A percentile compares a stretch with the other conserved stretches of the same genome.
Conservation (phyloP, 805 yeast genomes). For the Saturnispora zaruensis region DNA sequence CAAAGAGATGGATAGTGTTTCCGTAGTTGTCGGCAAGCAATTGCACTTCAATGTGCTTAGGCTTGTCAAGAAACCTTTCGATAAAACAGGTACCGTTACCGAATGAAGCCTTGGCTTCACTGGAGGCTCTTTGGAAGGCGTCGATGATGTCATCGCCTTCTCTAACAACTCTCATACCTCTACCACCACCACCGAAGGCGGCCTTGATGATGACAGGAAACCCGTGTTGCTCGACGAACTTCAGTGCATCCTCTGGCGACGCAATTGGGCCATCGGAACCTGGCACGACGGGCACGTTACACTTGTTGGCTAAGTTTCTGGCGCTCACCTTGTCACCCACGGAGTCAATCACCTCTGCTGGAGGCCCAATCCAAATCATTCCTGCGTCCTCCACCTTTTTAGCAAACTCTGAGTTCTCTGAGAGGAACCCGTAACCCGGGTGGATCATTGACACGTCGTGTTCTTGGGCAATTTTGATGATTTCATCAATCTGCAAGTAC, state of each 20-base stretch:
- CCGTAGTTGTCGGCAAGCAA: conserved; percentile 95
- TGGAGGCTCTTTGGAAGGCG: conserved; percentile 84
- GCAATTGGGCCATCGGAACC: conserved; percentile 83
- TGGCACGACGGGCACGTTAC: conserved; percentile 92
- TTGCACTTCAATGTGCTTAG: conserved; percentile 95
- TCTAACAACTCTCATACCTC: conserved; percentile 91
- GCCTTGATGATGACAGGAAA: conserved; percentile 95
- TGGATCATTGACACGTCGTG: conserved; percentile 87
- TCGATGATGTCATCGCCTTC: conserved; percentile 68
- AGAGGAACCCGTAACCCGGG: conserved; percentile 95
- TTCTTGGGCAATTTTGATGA: conserved; percentile 74
- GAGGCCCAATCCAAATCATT: conserved; percentile 91
- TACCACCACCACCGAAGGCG: conserved; percentile 99
- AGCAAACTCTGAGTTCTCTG: conserved; percentile 94
- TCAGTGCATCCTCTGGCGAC: conserved; percentile 62
- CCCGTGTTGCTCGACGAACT: conserved; percentile 62
- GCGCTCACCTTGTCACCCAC: conserved; percentile 96
- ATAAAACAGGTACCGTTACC: conserved; percentile 96
- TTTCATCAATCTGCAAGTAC: conserved; percentile 76
- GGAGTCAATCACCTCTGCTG: conserved; percentile 84
- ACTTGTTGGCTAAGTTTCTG: conserved; percentile 80
- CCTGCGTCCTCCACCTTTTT: conserved; percentile 79
- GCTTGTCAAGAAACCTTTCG: conserved; percentile 89
- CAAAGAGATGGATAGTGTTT: conserved; percentile 87
- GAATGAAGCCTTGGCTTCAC: conserved; percentile 86